Evolutionary conservation across 768 basidiomycete species (phyloP).

Genomic region (Trametes coccinea): DNA sequence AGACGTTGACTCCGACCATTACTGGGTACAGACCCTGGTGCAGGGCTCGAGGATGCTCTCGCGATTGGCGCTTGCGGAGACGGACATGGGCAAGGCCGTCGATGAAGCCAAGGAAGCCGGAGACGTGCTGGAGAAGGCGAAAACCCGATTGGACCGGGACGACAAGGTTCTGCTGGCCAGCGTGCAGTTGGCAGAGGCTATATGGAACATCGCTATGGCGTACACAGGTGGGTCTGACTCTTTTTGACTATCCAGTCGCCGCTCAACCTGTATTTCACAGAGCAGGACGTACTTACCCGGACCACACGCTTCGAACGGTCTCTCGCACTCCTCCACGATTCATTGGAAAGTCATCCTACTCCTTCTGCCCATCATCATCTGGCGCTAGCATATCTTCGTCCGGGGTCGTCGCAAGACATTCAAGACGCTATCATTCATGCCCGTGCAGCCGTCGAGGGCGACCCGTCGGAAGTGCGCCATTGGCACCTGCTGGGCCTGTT

Average conservation of each 20-base stretch:
- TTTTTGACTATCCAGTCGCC: neutral
- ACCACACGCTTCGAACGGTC: conserved; percentile 58
- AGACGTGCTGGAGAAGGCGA: conserved; percentile 59
- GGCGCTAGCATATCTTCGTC: conserved; percentile 69
- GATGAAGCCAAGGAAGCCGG: conserved; percentile 67
- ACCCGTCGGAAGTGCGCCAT: conserved; percentile 62
- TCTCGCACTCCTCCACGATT: conserved; percentile 48
- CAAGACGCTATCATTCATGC: conserved; percentile 68
- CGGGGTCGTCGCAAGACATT: conserved; percentile 64
- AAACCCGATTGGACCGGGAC: conserved; percentile 48
- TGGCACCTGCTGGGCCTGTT: conserved; percentile 92
- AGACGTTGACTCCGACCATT: conserved; percentile 62
- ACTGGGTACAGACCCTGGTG: conserved; percentile 78
- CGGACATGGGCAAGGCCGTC: conserved; percentile 32
- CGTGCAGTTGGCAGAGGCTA: conserved; percentile 68
- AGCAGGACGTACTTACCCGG: conserved; percentile 64
- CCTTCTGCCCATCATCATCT: conserved; percentile 74
- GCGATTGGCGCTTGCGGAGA: conserved; percentile 39
- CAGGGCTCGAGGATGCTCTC: conserved; percentile 81
- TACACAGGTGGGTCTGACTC: conserved; percentile 53
- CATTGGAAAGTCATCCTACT: conserved; percentile 50
- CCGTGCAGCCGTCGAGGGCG: conserved; percentile 70
- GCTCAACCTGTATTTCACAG: conserved; percentile 46
- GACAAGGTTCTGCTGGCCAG: conserved; percentile 58
- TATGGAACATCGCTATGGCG: conserved; percentile 71